Conservation (phyloP, 2,329 filamentous ascomycete genomes). For the Ascochyta pisi region DNA sequence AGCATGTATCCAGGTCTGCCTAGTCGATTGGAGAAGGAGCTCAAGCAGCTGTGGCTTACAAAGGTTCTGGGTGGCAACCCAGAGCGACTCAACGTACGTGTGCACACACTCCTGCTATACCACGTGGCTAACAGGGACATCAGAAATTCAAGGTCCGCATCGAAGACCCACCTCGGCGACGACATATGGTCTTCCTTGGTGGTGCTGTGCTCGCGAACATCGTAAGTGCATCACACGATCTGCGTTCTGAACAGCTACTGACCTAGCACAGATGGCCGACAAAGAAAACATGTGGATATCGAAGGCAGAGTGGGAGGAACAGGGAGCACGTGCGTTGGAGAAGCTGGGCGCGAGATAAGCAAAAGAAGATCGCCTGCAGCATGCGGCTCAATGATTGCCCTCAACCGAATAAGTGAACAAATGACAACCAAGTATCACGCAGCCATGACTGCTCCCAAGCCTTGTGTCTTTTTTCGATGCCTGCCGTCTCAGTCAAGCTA, state of each 20-base stretch:
- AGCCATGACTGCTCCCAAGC: conserved; percentile 2
- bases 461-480: neutral
- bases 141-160: conserved; percentile 99
- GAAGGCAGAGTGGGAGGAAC: conserved; percentile 96
- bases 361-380: conserved; percentile 16
- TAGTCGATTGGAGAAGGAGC: conserved; percentile 93
- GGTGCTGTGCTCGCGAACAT: conserved; percentile 97
- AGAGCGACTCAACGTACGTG: conserved; percentile 76
- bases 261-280: conserved; percentile 77
- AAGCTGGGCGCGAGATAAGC: conserved; percentile 86
- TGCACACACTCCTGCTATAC: conserved; percentile 9
- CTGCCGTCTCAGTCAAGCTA: neutral
- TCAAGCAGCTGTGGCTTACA: conserved; percentile 98
- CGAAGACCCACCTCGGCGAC: conserved; percentile 92
- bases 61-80: conserved; percentile 89
- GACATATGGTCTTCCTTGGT: conserved; percentile 99
- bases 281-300: conserved; percentile 99
- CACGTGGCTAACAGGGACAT: conserved; percentile 26
- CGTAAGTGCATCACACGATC: conserved; percentile 52
- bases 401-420: conserved; percentile 20
- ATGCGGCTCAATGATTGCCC: conserved; percentile 9
- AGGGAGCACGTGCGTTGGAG: conserved; percentile 82
- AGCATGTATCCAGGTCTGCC: conserved; percentile 99
- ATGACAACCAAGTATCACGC: conserved; percentile 15
- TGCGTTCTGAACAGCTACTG: conserved; percentile 10